These are phyloP conservation scores for Syzygium aromaticum DNA, from an alignment of 345 rosid species.

Conservation along the genomic window DNA sequence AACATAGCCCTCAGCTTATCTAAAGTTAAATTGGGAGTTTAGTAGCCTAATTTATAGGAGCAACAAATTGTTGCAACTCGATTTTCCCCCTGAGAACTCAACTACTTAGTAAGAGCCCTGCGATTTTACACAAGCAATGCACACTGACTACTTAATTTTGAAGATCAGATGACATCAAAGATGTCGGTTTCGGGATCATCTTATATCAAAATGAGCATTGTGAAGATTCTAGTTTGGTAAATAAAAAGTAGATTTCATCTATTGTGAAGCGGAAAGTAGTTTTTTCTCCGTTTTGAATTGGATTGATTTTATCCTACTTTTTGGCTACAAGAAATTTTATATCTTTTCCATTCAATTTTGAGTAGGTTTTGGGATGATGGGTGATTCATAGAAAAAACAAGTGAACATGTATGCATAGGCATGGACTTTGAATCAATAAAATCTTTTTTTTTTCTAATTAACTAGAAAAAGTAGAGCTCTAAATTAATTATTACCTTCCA, in stretches of 20 bases:
- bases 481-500: conserved; percentile 68
- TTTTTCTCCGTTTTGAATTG: background rate
- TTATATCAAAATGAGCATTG: background rate
- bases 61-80: background rate
- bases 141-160: accelerated
- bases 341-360: background rate
- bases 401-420: background rate
- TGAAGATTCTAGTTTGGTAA: background rate
- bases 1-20: background rate
- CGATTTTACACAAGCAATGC: background rate
- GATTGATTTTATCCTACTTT: background rate
- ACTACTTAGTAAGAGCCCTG: background rate
- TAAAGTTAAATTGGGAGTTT: background rate
- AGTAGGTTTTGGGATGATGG: background rate
- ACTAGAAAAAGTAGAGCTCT: background rate
- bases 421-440: background rate
- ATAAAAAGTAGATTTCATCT: background rate
- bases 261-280: background rate
- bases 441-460: background rate
- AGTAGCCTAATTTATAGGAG: background rate
- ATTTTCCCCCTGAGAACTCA: background rate
- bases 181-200: background rate
- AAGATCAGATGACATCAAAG: background rate
- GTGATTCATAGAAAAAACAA: background rate
- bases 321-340: background rate